Base-by-base conservation (phyloP, 805 yeast genomes). In the Pichia manshurica region DNA sequence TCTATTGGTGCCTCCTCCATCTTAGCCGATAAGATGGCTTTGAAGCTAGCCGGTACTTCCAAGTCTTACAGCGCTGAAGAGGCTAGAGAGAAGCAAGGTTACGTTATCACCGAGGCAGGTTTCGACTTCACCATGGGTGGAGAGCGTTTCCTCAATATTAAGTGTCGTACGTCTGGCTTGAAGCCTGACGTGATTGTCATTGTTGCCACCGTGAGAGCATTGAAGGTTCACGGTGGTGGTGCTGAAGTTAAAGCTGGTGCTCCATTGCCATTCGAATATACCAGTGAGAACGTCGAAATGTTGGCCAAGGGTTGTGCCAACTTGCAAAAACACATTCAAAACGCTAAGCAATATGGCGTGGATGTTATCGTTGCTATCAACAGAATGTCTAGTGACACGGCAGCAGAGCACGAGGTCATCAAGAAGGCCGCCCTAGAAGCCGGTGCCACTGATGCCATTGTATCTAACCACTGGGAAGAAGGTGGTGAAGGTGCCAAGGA, bases 41-140 rank as follows among this genome's bases (percentile, higher is more conserved):
- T 91, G 63, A 89, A 91, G 70, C 78, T 91, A 57, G 89, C 95
- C 16, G 93, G 93, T 58, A 72, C 79, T 32, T 75, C 73, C 45
- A 68, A 72, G 37, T 68, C 62, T 31, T 66, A 76, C 20, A 69
- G 60, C 2, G 37, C 50, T 17, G 64, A 61, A 40, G 57, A 64
- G 49, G 62, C 56, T 51, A 56, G 56, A 39, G 60, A 59, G 70
- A 52, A 80, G 46, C 72, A 73, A 52, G 98, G 98, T 56, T 91
- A 79, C 63, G 98, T 89, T 47, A 87, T 91, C 52, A 91, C 99
- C 44, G 99, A 91, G 68, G 97, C 98, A 35, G 99, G 99, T 45
- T 91, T 91, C 70, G 98, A 91, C 69, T 91, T 93, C 74, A 91
- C 97, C 42, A 91, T 91, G 98, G 99, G 99, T 56, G 98, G 98